Evolutionary conservation across 2,329 filamentous ascomycete species (phyloP).

Genomic region (Alternaria triticimaculans): DNA sequence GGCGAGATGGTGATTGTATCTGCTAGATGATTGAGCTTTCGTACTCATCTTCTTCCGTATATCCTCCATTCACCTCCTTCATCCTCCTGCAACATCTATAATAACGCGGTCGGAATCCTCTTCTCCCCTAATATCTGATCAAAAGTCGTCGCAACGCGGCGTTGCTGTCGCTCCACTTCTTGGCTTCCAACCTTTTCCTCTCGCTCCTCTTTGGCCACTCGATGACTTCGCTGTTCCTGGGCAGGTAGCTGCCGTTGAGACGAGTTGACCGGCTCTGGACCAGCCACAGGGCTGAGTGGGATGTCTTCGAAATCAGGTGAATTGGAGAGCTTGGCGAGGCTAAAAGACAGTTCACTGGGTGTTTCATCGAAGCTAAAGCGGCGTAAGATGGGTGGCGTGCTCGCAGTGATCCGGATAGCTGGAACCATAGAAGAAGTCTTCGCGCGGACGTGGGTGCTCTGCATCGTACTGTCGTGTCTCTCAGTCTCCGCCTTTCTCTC

Average conservation of each 20-base stretch:
- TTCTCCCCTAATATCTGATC: constrained; percentile 2
- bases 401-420: background rate
- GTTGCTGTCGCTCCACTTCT: background rate
- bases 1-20: background rate
- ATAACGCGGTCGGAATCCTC: background rate
- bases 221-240: background rate
- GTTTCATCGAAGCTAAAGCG: constrained; percentile 6
- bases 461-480: background rate
- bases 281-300: background rate
- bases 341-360: background rate
- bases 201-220: background rate
- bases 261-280: background rate
- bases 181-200: background rate
- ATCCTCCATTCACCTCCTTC: background rate
- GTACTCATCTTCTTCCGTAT: too few relatives aligned
- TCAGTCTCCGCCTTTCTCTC: background rate
- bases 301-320: background rate
- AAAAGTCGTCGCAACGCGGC: background rate
- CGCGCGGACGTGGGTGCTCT: background rate
- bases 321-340: background rate
- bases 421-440: background rate
- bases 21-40: background rate
- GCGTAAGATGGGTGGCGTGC: background rate
- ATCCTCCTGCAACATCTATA: background rate
- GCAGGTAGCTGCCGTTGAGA: background rate